These are phyloP conservation scores for Diutina scorzettiae DNA, from an alignment of 1,139 yeast species.

Conservation along the genomic window DNA sequence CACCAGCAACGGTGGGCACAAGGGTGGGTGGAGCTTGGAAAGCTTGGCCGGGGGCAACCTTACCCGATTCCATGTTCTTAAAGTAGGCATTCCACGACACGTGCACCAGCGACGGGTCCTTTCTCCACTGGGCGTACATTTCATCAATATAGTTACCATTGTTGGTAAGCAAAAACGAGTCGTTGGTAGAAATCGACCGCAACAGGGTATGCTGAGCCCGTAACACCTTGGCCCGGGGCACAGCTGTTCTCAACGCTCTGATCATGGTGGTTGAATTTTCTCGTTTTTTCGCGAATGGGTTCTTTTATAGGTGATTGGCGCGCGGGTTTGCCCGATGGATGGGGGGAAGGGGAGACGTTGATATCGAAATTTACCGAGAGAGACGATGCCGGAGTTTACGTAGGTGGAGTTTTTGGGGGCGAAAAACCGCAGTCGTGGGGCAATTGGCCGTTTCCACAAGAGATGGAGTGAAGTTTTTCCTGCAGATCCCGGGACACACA, in stretches of 20 bases:
- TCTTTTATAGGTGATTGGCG: background rate
- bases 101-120: conserved; percentile 86
- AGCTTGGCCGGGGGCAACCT: conserved; percentile 58
- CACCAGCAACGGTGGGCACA: conserved; percentile 66
- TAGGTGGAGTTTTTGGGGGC: no score
- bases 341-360: no score
- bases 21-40: conserved; percentile 86
- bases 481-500: no score
- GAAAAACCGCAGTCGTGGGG: no score
- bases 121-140: conserved; percentile 91
- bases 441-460: no score
- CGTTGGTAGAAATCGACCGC: conserved; percentile 26
- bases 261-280: conserved; percentile 18
- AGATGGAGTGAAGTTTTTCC: no score
- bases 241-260: conserved; percentile 31
- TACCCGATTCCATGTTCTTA: conserved; percentile 70
- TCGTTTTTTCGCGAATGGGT: conserved; percentile 2
- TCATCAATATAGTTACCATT: conserved; percentile 93
- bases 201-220: conserved; percentile 13
- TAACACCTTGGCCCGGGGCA: conserved; percentile 22
- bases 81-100: conserved; percentile 95
- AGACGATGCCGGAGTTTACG: no score
- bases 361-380: no score
- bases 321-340: no score
- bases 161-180: conserved; percentile 71